Base-by-base conservation (phyloP, 352 stramenopile genomes). In the Phytophthora colocasiae region DNA sequence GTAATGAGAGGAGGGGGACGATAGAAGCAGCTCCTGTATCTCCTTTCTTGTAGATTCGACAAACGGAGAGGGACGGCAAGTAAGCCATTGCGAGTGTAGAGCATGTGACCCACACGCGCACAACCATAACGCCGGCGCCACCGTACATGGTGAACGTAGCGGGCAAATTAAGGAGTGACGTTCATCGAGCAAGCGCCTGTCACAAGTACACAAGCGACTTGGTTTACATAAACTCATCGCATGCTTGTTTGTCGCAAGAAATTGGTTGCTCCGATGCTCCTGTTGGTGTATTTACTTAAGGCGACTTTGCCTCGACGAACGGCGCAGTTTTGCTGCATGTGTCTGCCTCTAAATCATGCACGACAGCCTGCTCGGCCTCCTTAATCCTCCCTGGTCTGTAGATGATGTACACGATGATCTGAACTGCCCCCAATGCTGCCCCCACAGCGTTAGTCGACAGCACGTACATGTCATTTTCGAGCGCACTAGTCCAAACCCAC, bases 401-500 rank as follows among this genome's bases (percentile, higher is more conserved):
- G 44, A 63, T 63, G 24, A 75, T 31, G 55, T 69, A 75, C n/a
- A 71, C 51, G 17, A 68, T 19, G 34, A 71, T 68, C 44, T 71
- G 66, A 24, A 60, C 39, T 26, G 46, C 43, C 11, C 55, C 61
- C 3, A 75, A 41, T 9, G 56, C 55, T 3, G 66, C 38, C 0
- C 66, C 66, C 3, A 38, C 66, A 6, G 60, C 61, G 55, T 75
- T 75, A 24, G 68, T 66, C n/a, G 68, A 39, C 3, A 76, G 31
- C 47, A 76, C 66, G 52, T 73, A 76, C 68, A 76, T 66, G 24
- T 76, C 68, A 15, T 56, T 48, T 46, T 59, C 36, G 19, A 72
- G 58, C 0, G 58, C 41, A 14, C 57, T 66, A 17, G 62, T 66
- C 45, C 53, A 66, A 32, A 73, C 50, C 69, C 64, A 77, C n/a